A percentile compares a stretch with the other conserved stretches of the same genome.
Conservation (phyloP, 495 filamentous ascomycete genomes). For the Neurospora intermedia region DNA sequence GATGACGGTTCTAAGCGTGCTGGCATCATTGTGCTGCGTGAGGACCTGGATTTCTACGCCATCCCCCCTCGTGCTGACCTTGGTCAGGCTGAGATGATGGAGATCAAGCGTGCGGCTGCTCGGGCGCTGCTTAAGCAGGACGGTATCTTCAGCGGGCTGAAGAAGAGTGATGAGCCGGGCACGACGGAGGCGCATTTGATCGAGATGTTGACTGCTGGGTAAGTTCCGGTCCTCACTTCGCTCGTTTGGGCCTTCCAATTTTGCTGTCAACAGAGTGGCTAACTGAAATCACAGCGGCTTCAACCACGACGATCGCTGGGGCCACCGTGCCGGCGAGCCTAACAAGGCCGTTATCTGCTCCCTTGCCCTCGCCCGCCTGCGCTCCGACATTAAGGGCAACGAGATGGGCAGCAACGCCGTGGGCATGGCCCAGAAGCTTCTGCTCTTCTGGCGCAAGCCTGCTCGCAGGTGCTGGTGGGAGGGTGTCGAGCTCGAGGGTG, state of each 20-base stretch:
- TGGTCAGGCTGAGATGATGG: slow-evolving; percentile 81
- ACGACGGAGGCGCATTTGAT: slow-evolving; percentile 98
- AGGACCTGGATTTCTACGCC: slow-evolving; percentile 95
- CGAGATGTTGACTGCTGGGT: slow-evolving; percentile 99
- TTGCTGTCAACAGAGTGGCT: not conserved
- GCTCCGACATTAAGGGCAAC: slow-evolving; percentile 80
- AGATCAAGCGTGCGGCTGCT: slow-evolving; percentile 90
- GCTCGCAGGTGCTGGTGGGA: slow-evolving; percentile 98
- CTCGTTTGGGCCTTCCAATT: not conserved
- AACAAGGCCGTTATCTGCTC: slow-evolving; percentile 98
- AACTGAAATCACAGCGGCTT: slow-evolving; percentile 56
- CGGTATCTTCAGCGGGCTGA: slow-evolving; percentile 90
- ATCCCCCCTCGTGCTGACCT: slow-evolving; percentile 87
- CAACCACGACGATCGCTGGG: slow-evolving; percentile 90
- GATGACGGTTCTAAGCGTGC: slow-evolving; percentile 59
- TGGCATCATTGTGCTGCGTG: slow-evolving; percentile 92
- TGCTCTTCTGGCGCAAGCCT: slow-evolving; percentile 97
- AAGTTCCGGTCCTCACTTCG: slow-evolving; percentile 19
- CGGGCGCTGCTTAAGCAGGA: slow-evolving; percentile 77
- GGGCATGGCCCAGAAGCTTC: slow-evolving; percentile 96
- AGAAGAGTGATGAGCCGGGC: slow-evolving; percentile 88
- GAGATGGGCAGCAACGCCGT: slow-evolving; percentile 70
- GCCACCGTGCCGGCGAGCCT: slow-evolving; percentile 88
- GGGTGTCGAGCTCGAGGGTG: slow-evolving; percentile 79
- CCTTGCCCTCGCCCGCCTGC: slow-evolving; percentile 81